These are phyloP conservation scores for Cyclotella kingstonii DNA, from an alignment of 108 stramenopile genomes.

Conservation along the genomic window DNA sequence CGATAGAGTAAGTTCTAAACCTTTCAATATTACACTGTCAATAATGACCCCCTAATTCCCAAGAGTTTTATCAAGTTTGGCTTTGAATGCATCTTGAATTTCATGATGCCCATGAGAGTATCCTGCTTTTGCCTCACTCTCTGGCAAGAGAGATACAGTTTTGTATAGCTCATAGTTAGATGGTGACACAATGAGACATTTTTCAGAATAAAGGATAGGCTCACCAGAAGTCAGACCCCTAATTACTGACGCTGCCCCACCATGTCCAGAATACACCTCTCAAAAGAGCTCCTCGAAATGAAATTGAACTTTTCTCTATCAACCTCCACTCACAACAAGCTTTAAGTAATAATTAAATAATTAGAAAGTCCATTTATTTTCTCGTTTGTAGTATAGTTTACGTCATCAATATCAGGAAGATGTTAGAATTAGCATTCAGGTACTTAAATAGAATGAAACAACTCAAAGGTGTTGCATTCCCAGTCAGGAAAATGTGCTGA, in stretches of 20 bases:
- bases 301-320: too few species aligned
- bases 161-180: background rate
- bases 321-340: too few species aligned
- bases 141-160: background rate
- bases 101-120: constrained; percentile 40
- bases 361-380: too few species aligned
- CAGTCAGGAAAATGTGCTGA: too few species aligned
- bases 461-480: too few species aligned
- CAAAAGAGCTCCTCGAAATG: constrained; percentile 98
- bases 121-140: constrained; percentile 49
- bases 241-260: constrained; percentile 42
- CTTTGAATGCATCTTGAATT: constrained; percentile 40
- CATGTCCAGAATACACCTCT: constrained; percentile 76
- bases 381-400: too few species aligned
- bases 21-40: constrained; percentile 53
- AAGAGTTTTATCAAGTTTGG: constrained; percentile 36
- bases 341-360: too few species aligned
- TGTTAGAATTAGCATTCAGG: too few species aligned
- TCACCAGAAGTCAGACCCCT: constrained; percentile 46
- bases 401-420: too few species aligned
- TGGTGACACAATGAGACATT: background rate
- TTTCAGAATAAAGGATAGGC: background rate
- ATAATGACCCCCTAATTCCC: constrained; percentile 47
- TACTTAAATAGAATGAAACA: too few species aligned
- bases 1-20: constrained; percentile 32